Evolutionary conservation across 306 rosid genomes (phyloP).

Genomic region (Cercis canadensis): DNA sequence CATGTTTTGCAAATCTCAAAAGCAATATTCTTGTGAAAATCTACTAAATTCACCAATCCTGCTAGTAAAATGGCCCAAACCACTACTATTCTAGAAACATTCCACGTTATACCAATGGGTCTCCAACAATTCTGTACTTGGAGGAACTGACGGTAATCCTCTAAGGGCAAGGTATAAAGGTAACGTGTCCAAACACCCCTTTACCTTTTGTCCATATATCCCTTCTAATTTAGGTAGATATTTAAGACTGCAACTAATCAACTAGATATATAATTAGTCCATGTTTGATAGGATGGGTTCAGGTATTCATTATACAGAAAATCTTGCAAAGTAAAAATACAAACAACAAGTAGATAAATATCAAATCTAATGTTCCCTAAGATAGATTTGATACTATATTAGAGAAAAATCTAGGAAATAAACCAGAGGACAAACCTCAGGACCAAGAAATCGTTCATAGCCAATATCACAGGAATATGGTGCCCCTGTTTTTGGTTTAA

Average conservation of each 20-base stretch:
- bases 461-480: conserved; percentile 99
- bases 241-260: conserved; percentile 1
- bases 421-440: conserved; percentile 72
- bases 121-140: conserved; percentile 23
- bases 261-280: neutral
- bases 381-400: conserved; percentile 1
- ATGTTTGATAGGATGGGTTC: conserved; percentile 4
- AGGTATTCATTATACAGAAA: conserved; percentile 16
- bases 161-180: conserved; percentile 13
- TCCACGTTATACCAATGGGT: conserved; percentile 20
- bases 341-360: conserved; percentile 2
- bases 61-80: conserved; percentile 21
- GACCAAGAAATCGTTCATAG: conserved; percentile 97
- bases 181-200: neutral
- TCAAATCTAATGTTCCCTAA: conserved; percentile 7
- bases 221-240: conserved; percentile 2
- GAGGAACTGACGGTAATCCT: conserved; percentile 6
- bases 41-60: conserved; percentile 20
- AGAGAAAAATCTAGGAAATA: conserved; percentile 19
- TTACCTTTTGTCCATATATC: conserved; percentile 3
- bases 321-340: conserved; percentile 3
- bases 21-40: neutral
- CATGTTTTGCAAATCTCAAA: neutral
- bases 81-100: neutral
- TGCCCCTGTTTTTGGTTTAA: conserved; percentile 97